Conservation (phyloP, 441 rosid genomes). For the Croton setiger region DNA sequence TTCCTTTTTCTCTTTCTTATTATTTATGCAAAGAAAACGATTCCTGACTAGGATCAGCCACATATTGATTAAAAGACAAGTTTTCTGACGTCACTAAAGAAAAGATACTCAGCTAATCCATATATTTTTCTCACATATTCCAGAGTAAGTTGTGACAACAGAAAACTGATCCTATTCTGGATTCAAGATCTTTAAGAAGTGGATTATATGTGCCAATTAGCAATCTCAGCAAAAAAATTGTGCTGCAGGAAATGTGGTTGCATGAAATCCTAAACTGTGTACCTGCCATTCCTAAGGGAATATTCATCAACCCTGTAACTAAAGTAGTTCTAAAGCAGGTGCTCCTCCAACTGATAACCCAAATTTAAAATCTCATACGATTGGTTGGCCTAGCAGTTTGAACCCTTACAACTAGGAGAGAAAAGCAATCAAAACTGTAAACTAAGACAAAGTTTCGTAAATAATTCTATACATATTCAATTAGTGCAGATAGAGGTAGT, state of each 20-base stretch:
- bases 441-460: background rate
- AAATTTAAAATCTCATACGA: background rate
- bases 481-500: background rate
- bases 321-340: background rate
- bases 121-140: background rate
- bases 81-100: background rate
- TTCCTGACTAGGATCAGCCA: no score
- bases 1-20: no score
- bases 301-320: background rate
- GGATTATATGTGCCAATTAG: background rate
- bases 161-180: constrained; percentile 12
- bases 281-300: background rate
- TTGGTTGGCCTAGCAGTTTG: constrained; percentile 2
- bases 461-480: constrained; percentile 6
- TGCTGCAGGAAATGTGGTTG: no score
- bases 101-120: background rate
- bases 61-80: no score
- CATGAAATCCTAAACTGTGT: background rate
- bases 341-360: background rate
- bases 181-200: background rate
- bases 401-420: background rate
- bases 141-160: background rate
- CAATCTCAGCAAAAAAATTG: background rate
- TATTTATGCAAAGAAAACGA: background rate
- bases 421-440: background rate